Base-by-base conservation (phyloP, 1,139 yeast genomes). In the Lodderomyces elongisporus region DNA sequence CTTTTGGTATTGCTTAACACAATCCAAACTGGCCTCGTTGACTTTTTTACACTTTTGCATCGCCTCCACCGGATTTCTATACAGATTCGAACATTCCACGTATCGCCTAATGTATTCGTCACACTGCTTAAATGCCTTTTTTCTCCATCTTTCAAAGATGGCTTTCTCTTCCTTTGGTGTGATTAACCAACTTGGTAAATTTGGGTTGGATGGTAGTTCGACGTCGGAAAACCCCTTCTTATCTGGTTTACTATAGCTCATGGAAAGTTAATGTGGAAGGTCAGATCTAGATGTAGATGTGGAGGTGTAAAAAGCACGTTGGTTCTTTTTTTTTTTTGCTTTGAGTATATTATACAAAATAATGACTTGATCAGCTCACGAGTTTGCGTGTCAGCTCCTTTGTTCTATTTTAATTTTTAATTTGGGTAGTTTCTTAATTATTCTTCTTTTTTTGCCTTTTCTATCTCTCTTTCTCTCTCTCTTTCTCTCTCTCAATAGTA, bases 81-180 rank as follows among this genome's bases (percentile, higher is more conserved):
- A 63, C 32, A 54, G 50, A 45, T 66, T 66, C 36, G 66, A 51
- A 42, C 73, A 67, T 26, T 53, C 64, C 25, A 67, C 58, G 46
- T 65, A 67, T 6, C 58, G 72, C 48, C 66, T 67, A 32, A 84
- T 87, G 38, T 70, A 62, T 24, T 71, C 79, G 47, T 81, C 88
- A 56, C 96, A 88, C 42, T 64, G 61, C 32, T 72, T 68, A 61
- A 87, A 84, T 0, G 95, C 77, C 53, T 72, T 73, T 41, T 70
- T 77, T 57, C 87, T 83, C 78, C 93, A 79, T 48, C 87, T 73
- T 46, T 77, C 79, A 45, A 87, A 77, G 23, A 87, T 79, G 45
- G 80, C 76, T 58, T 81, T 81, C 52, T 88, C 96, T 52, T 88
- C 96, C 45, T 74, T 73, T 3, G 96, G 95, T 0, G 93, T 77